These are phyloP conservation scores for Giardia duodenalis DNA, from an alignment of 208 protist species.

Conservation along the genomic window DNA sequence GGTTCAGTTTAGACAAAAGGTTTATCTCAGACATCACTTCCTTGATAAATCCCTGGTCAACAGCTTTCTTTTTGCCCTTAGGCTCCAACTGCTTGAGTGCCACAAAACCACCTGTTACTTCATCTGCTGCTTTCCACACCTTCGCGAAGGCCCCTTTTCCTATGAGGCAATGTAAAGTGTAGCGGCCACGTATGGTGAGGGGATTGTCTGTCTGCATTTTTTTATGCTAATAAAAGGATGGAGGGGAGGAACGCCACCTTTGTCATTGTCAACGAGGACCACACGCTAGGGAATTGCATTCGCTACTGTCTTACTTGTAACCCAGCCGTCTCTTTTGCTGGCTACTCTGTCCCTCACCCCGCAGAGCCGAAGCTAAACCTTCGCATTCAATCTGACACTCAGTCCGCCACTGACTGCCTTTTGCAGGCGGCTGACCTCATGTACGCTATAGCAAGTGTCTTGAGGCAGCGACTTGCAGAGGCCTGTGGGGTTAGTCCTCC, in stretches of 20 bases:
- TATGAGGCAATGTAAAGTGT: slow-evolving; percentile 1
- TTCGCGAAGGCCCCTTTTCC: slow-evolving; percentile 37
- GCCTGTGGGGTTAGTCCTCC: no score
- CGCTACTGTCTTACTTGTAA: not conserved
- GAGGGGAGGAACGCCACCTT: not conserved
- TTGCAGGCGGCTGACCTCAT: not conserved
- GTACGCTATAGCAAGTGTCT: not conserved
- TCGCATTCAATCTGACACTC: not conserved
- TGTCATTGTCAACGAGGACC: slow-evolving; percentile 15
- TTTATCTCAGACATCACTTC: not conserved
- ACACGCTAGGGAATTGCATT: slow-evolving; percentile 14
- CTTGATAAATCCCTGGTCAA: not conserved
- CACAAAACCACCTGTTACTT: slow-evolving; percentile 38
- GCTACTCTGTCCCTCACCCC: slow-evolving; percentile 23
- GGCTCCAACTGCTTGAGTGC: slow-evolving; percentile 57
- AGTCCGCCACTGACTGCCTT: not conserved
- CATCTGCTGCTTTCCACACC: slow-evolving; percentile 34
- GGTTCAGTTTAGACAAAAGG: not conserved
- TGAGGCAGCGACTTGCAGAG: not conserved
- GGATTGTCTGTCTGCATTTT: not conserved
- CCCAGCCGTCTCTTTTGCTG: not conserved
- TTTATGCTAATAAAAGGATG: no score
- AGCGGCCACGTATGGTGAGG: not conserved
- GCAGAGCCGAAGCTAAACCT: not conserved
- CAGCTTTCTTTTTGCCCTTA: not conserved